Conservation (phyloP, 371 early-diverging fungal genomes). For the Actinomortierella wolfii region DNA sequence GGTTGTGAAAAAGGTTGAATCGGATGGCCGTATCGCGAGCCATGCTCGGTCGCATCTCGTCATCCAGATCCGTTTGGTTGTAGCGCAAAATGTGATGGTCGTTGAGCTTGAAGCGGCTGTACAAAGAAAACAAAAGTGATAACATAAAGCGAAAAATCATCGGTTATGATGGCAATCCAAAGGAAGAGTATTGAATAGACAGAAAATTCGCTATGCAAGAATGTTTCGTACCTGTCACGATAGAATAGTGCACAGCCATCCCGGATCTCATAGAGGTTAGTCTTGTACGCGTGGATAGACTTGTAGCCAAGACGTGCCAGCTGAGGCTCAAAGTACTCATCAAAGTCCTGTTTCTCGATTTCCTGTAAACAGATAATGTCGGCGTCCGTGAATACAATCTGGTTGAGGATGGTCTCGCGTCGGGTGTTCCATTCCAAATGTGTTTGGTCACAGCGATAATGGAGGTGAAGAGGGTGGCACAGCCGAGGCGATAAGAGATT, state of each 20-base stretch:
- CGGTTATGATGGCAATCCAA: background rate
- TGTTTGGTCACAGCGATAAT: constrained; percentile 22
- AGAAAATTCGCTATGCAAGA: background rate
- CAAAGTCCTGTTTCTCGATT: constrained; percentile 37
- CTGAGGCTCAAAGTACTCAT: constrained; percentile 34
- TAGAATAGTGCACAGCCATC: constrained; percentile 49
- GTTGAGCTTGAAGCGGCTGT: constrained; percentile 70
- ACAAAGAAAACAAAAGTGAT: background rate
- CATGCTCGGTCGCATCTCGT: constrained; percentile 59
- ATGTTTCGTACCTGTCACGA: constrained; percentile 39
- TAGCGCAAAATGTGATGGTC: constrained; percentile 85
- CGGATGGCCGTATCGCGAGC: constrained; percentile 92
- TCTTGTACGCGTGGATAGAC: constrained; percentile 46
- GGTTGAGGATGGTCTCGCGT: constrained; percentile 36
- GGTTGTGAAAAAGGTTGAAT: constrained; percentile 94
- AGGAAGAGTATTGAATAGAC: background rate
- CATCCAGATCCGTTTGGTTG: constrained; percentile 89
- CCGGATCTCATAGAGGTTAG: constrained; percentile 43
- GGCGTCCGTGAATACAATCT: constrained; percentile 36
- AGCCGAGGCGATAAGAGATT: constrained; percentile 43
- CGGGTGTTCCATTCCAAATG: constrained; percentile 46
- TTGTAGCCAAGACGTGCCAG: constrained; percentile 39
- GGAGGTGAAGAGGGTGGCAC: constrained; percentile 32
- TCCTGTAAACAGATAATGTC: constrained; percentile 46
- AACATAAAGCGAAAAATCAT: background rate